Base-by-base conservation (phyloP, 208 protist genomes). In the Crithidia thermophila region DNA sequence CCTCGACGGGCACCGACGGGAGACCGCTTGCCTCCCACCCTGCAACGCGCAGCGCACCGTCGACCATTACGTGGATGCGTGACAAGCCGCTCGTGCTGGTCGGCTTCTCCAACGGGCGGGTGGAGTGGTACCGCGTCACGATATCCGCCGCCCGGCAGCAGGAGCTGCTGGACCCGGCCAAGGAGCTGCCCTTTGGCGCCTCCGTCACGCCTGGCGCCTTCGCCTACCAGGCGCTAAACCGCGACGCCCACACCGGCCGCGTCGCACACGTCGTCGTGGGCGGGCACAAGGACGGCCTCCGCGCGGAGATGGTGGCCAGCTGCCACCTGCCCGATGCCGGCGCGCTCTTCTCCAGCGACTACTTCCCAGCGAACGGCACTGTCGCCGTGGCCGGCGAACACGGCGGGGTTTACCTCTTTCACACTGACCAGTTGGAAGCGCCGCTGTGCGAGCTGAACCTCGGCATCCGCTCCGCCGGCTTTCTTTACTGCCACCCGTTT, bases 11-110 rank as follows among this genome's bases (percentile, higher is more conserved):
- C n/a, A n/a, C n/a, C n/a, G n/a, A n/a, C n/a, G n/a, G n/a, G n/a
- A n/a, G n/a, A n/a, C n/a, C 23, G 30, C 11, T 25, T 55, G 21
- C 52, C 8, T 42, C 52, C 42, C 18, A 47, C 4, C 47, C 4
- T 3, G 18, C 10, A 18, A 36, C 0, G 46, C n/a, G 3, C 20
- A 69, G 62, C 14, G 75, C 59, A 9, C 84, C 82, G 33, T 81
- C 80, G n/a, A 95, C 90, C 13, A 88, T 95, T 45, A 95, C 87
- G 18, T 95, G 90, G 85, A 86, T 95, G 81, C 82, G 85, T 7
- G 78, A 92, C 59, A 79, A 80, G 62, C 81, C 87, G 13, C 55
- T 95, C n/a, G 81, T 95, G 16, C 73, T 93, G 42, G 90, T 95
- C 1, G 90, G 90, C 23, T 88, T 88, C 66, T 75, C 57, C 43